Percentiles rank a stretch among this genome's conserved stretches.
These are phyloP conservation scores for Deinandra increscens DNA, from an alignment of 129 eudicot species.

Conservation along the genomic window DNA sequence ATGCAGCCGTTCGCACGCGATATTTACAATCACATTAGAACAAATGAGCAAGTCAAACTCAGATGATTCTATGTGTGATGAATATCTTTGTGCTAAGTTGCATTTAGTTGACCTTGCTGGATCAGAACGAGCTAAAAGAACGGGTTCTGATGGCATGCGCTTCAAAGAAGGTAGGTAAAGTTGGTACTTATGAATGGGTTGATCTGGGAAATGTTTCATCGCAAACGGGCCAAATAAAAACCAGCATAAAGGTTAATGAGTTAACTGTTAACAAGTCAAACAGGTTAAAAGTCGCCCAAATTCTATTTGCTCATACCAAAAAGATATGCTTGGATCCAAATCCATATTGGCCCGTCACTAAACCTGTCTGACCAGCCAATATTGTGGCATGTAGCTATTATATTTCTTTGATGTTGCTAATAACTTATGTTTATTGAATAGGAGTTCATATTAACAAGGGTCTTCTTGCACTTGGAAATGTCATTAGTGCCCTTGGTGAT, in stretches of 20 bases:
- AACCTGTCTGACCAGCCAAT: neutral
- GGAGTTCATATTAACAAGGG: conserved; percentile 99
- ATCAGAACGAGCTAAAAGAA: conserved; percentile 96
- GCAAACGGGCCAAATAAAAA: neutral
- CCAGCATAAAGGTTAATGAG: neutral
- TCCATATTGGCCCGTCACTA: neutral
- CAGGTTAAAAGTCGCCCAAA: neutral
- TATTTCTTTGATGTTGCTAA: neutral
- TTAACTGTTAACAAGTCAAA: neutral
- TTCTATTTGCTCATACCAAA: neutral
- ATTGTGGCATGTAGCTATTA: neutral
- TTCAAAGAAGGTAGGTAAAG: conserved; percentile 82
- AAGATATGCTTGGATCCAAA: neutral
- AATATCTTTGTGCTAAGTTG: conserved; percentile 92
- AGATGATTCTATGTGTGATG: conserved; percentile 71
- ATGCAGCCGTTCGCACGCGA: conserved; percentile 96
- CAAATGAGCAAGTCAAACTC: conserved; percentile 74
- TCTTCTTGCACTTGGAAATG: conserved; percentile 98
- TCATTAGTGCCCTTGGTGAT: conserved; percentile 99
- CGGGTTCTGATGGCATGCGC: conserved; percentile 98
- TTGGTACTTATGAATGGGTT: neutral
- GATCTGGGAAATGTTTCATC: neutral
- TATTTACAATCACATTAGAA: conserved; percentile 93
- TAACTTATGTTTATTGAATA: conserved; percentile 24
- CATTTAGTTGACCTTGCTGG: conserved; percentile 99